Evolutionary conservation across 2,329 filamentous ascomycete genomes (phyloP).

Genomic region (Colletotrichum siamense): DNA sequence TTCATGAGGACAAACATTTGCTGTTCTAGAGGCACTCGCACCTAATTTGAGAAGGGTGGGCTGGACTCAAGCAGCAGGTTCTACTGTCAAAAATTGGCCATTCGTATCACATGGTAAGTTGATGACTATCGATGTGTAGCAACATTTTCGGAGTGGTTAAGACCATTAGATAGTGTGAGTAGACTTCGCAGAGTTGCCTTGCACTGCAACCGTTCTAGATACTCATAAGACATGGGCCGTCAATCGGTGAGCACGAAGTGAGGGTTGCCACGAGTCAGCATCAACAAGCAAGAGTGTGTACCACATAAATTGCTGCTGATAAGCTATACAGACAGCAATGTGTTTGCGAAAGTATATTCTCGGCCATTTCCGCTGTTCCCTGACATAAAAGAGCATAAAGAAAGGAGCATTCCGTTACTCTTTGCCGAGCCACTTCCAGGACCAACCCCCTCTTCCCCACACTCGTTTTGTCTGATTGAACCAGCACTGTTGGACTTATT

Average conservation of each 20-base stretch:
- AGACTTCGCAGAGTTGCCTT: too few species aligned
- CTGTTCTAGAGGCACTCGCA: neutral
- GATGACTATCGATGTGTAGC: too few species aligned
- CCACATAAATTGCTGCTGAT: neutral
- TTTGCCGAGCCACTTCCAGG: neutral
- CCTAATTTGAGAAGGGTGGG: neutral
- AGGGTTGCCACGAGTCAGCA: neutral
- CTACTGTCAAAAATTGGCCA: neutral
- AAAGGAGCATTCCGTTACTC: neutral
- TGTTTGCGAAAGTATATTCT: neutral
- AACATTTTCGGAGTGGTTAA: too few species aligned
- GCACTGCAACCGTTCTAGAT: too few species aligned
- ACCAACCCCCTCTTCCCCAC: neutral
- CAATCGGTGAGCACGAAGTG: accelerated
- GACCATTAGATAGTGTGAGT: too few species aligned
- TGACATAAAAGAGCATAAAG: neutral
- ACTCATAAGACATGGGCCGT: neutral
- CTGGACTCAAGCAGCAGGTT: accelerated
- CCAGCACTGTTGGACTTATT: accelerated
- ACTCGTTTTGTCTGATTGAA: neutral
- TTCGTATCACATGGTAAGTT: neutral
- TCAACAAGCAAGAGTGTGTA: accelerated
- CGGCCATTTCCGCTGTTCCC: neutral
- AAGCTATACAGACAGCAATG: neutral
- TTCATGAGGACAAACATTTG: too few species aligned